phyloP scores from a whole-genome alignment of 257 asterid genomes.

The Solanum tarijense region DNA sequence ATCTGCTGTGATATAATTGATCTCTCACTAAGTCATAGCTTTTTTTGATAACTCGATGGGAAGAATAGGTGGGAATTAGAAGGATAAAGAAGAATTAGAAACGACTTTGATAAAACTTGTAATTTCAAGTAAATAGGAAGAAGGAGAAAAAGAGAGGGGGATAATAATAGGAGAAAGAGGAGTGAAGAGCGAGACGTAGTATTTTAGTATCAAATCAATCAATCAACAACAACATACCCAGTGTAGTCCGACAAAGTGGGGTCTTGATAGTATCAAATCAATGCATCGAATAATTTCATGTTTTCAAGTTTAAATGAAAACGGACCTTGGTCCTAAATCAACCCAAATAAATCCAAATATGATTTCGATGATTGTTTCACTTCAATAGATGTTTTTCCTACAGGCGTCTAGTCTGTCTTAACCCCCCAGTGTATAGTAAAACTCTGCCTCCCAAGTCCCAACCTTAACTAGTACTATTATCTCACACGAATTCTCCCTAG shows the following conservation, averaged over 20 bases:
- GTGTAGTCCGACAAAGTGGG: neutral
- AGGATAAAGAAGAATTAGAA: neutral
- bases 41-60: neutral
- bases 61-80: neutral
- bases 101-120: neutral
- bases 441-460: neutral
- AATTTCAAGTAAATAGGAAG: neutral
- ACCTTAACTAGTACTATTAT: neutral
- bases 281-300: neutral
- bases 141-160: neutral
- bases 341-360: neutral
- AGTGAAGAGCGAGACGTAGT: neutral
- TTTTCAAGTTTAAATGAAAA: neutral
- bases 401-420: neutral
- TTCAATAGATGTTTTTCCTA: neutral
- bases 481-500: neutral
- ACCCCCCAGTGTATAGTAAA: neutral
- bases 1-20: neutral
- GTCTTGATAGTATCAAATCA: neutral
- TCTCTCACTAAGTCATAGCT: neutral
- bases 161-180: neutral
- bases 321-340: neutral
- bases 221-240: neutral
- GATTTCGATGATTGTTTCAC: neutral
- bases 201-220: neutral